Base-by-base conservation (phyloP, 75 land plant species). In the Pseudotsuga menziesii region DNA sequence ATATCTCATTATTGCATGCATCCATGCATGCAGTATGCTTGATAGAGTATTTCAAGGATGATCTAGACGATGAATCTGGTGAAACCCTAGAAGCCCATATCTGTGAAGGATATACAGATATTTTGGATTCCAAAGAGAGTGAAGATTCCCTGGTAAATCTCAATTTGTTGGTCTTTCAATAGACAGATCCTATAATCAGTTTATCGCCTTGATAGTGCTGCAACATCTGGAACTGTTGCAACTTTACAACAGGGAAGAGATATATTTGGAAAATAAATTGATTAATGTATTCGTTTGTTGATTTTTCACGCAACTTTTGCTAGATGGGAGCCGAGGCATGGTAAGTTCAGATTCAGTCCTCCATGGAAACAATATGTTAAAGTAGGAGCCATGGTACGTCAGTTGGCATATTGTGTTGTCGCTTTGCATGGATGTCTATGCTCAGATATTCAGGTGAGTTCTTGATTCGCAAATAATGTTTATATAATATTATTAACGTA, bases 241-340 rank as follows among this genome's bases (percentile, higher is more conserved):
- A n/a, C n/a, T n/a, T n/a, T n/a, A n/a, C n/a, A n/a, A n/a, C n/a
- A n/a, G n/a, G n/a, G n/a, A n/a, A 29, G 32, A 29, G n/a, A n/a
- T n/a, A n/a, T n/a, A n/a, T n/a, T n/a, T n/a, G n/a, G n/a, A n/a
- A n/a, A n/a, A n/a, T n/a, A n/a, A 29, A 29, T 29, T 2, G 52
- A 48, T 55, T 4, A 44, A 0, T 5, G 0, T 56, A 44, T 5
- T 26, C 20, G 48, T 63, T 27, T 22, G 19, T 58, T 79, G 9
- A 79, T 27, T 62, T 23, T 71, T 25, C 75, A 92, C 91, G 91
- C 89, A 3, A 89, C 85, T 36, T 87, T 85, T 77, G 94, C 94
- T 27, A 84, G 64, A 61, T 92, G 92, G 92, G 94, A 92, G 67
- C 94, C 92, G 36, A 83, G 88, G 87, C 92, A 90, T 79, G 92